A percentile compares a stretch with the other conserved stretches of the same genome.
Evolutionary conservation across 2,329 filamentous ascomycete genomes (phyloP).

Genomic region (Pseudocercospora ulei): DNA sequence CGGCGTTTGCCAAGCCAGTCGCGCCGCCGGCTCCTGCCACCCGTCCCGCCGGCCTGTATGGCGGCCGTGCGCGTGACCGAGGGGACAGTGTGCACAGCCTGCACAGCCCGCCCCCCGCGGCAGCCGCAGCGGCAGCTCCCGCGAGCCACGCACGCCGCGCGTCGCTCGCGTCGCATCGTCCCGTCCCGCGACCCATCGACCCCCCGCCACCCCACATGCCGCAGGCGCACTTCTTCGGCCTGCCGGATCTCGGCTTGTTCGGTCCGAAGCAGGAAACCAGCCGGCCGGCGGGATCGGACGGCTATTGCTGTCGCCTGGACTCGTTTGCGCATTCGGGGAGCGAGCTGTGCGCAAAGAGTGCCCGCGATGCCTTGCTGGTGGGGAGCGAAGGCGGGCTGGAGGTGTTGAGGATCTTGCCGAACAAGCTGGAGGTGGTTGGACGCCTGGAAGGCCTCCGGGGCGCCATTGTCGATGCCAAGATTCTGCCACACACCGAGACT

Average conservation of each 20-base stretch:
- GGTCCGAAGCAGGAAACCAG: conserved; percentile 32
- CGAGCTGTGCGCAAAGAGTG: conserved; percentile 37
- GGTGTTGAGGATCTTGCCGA: conserved; percentile 62
- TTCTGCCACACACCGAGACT: conserved; percentile 58
- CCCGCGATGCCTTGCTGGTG: conserved; percentile 60
- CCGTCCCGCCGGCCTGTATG: conserved; percentile 16
- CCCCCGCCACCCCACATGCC: conserved; percentile 33
- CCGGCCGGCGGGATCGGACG: conserved; percentile 40
- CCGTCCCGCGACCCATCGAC: conserved; percentile 25
- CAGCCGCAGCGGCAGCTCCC: conserved; percentile 7
- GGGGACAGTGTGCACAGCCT: conserved; percentile 12
- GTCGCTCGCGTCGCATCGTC: conserved; percentile 21
- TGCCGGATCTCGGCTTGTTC: conserved; percentile 30
- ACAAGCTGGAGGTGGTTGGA: conserved; percentile 59
- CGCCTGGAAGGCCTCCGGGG: conserved; percentile 68
- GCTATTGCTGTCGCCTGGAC: conserved; percentile 76
- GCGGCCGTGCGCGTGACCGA: conserved; percentile 11
- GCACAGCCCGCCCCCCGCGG: neutral
- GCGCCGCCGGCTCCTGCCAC: conserved; percentile 10
- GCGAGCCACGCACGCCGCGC: conserved; percentile 18
- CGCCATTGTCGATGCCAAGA: conserved; percentile 69
- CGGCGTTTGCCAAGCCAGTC: conserved; percentile 14
- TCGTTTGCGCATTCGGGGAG: conserved; percentile 47
- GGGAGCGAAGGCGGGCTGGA: conserved; percentile 74
- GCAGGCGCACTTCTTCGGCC: conserved; percentile 32